Conservation (phyloP, 2,329 filamentous ascomycete genomes). For the Metarhizium album region DNA sequence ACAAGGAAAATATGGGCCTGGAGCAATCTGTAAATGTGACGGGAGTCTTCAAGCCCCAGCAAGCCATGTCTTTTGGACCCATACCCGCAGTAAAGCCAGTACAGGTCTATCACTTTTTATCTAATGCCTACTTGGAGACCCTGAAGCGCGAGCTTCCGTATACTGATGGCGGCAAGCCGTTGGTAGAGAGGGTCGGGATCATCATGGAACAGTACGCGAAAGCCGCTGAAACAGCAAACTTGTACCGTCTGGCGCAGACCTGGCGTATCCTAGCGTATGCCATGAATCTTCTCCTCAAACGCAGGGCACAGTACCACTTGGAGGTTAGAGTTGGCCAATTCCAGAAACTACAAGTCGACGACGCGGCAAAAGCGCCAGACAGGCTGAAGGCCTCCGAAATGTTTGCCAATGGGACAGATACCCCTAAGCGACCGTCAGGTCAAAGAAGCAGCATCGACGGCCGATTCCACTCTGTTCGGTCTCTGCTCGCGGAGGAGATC, state of each 20-base stretch:
- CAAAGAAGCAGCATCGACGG: slow-evolving; percentile 19
- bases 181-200: slow-evolving; percentile 35
- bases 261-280: slow-evolving; percentile 52
- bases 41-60: slow-evolving; percentile 46
- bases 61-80: slow-evolving; percentile 51
- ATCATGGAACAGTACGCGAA: slow-evolving; percentile 48
- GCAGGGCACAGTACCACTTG: slow-evolving; percentile 47
- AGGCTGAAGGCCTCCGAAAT: slow-evolving; percentile 16
- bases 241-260: slow-evolving; percentile 52
- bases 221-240: slow-evolving; percentile 43
- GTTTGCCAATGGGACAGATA: slow-evolving; percentile 25
- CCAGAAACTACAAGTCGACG: slow-evolving; percentile 21
- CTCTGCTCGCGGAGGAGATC: slow-evolving; percentile 42
- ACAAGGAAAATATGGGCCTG: slow-evolving; percentile 35
- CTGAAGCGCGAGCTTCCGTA: slow-evolving; percentile 38
- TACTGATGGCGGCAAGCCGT: slow-evolving; percentile 21
- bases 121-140: slow-evolving; percentile 44
- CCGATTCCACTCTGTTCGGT: slow-evolving; percentile 26
- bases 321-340: slow-evolving; percentile 34
- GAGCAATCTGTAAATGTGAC: slow-evolving; percentile 49
- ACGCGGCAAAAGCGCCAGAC: slow-evolving; percentile 15
- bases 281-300: slow-evolving; percentile 40
- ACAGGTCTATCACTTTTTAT: slow-evolving; percentile 44
- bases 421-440: slow-evolving; percentile 22
- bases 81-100: slow-evolving; percentile 41